Conservation (phyloP, 208 protist species). For the Lotmaria passim region DNA sequence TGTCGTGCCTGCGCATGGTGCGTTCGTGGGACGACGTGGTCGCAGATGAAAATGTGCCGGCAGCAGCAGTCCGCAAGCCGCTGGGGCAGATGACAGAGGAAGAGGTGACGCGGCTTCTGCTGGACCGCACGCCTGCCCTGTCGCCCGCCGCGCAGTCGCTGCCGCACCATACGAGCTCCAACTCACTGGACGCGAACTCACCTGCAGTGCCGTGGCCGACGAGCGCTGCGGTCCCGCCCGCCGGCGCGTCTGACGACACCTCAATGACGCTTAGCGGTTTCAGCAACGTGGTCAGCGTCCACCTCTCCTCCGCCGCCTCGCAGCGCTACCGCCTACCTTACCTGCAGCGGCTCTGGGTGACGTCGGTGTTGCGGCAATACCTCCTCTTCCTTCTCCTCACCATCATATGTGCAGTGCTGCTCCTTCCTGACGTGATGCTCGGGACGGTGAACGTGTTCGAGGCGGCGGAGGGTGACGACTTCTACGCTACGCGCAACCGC, state of each 20-base stretch:
- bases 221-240: background rate
- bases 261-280: conserved; percentile 2
- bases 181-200: background rate
- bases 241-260: background rate
- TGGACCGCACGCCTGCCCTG: conserved; percentile 5
- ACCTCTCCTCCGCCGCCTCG: background rate
- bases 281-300: background rate
- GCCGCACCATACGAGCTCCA: background rate
- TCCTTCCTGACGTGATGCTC: conserved; percentile 38
- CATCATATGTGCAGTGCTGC: conserved; percentile 27
- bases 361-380: conserved; percentile 49
- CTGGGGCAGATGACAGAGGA: conserved; percentile 14
- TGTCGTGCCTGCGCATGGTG: conserved; percentile 36
- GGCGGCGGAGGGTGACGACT: conserved; percentile 24
- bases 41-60: background rate
- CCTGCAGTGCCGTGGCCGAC: background rate
- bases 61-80: background rate
- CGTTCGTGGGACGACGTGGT: conserved; percentile 21
- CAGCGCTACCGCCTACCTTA: conserved; percentile 36
- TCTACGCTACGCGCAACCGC: conserved; percentile 41
- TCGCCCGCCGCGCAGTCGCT: conserved; percentile 6
- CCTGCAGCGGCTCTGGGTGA: conserved; percentile 51
- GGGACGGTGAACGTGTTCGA: conserved; percentile 42
- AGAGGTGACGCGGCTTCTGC: conserved; percentile 12
- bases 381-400: conserved; percentile 43